Conservation (phyloP, 768 basidiomycete genomes). For the Cystobasidium onofrii region DNA sequence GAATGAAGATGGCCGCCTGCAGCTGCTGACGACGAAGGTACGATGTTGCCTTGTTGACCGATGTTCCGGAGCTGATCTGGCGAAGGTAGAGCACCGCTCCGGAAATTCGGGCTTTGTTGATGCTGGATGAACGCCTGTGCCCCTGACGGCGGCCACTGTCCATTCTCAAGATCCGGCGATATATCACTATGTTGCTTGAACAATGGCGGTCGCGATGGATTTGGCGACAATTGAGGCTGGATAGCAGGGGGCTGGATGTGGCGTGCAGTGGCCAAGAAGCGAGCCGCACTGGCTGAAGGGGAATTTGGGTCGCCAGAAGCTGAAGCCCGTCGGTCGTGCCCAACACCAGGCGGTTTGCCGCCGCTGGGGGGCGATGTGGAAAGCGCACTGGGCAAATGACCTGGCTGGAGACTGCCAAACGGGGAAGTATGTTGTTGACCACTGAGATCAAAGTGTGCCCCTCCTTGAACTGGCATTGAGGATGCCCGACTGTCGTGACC, state of each 20-base stretch:
- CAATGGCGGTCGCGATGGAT: neutral
- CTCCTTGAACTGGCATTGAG: neutral
- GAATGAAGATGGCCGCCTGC: neutral
- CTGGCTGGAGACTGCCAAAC: neutral
- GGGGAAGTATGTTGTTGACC: neutral
- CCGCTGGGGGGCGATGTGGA: slow-evolving; percentile 5
- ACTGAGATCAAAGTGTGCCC: neutral
- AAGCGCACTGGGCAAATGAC: neutral
- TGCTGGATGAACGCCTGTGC: neutral
- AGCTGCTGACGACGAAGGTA: neutral
- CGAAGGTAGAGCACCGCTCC: neutral
- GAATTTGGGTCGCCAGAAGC: slow-evolving; percentile 25
- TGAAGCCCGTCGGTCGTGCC: slow-evolving; percentile 6
- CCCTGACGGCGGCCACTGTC: neutral
- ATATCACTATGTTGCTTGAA: neutral
- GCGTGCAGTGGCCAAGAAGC: slow-evolving; percentile 20
- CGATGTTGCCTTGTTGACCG: neutral
- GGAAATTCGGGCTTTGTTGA: neutral
- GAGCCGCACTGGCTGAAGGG: slow-evolving; percentile 24
- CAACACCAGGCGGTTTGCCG: neutral
- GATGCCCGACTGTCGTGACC: neutral
- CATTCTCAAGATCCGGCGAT: neutral
- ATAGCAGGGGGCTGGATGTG: slow-evolving; percentile 26
- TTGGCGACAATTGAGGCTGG: neutral
- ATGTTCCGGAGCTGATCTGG: neutral